Conservation (phyloP, 2,329 filamentous ascomycete species). For the Penicillium fuscoglaucum region DNA sequence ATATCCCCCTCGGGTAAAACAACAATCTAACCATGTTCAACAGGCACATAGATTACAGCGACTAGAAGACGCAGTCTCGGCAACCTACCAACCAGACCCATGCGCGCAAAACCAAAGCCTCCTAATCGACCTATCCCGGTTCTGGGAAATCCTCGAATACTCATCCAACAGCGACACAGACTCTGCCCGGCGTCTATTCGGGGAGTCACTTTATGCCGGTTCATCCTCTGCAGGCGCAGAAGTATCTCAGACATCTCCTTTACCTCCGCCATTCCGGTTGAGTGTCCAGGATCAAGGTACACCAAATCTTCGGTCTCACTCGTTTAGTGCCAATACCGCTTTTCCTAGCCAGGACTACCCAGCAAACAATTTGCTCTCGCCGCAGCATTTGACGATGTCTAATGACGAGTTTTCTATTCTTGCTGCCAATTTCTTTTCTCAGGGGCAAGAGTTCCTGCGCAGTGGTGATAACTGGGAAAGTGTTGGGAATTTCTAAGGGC, state of each 20-base stretch:
- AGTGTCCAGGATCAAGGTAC: constrained; percentile 22
- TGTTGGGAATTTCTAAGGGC: constrained; percentile 34
- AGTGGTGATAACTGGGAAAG: constrained; percentile 41
- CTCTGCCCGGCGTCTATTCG: constrained; percentile 44
- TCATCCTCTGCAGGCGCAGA: constrained; percentile 33
- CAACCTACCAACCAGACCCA: constrained; percentile 43
- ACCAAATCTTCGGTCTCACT: constrained; percentile 19
- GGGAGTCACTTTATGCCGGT: constrained; percentile 40
- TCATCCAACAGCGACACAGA: constrained; percentile 44
- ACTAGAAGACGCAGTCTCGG: constrained; percentile 48
- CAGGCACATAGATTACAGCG: constrained; percentile 47
- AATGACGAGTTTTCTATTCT: constrained; percentile 50
- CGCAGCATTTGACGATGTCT: constrained; percentile 27
- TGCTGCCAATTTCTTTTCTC: constrained; percentile 51
- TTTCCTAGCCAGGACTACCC: constrained; percentile 20
- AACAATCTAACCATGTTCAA: neutral
- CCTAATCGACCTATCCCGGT: constrained; percentile 49
- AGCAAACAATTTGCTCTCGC: constrained; percentile 22
- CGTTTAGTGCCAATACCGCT: constrained; percentile 22
- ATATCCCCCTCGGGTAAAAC: neutral
- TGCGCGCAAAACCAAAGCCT: constrained; percentile 39
- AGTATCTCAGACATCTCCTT: constrained; percentile 45
- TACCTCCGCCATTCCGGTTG: constrained; percentile 47
- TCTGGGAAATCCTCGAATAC: constrained; percentile 53
- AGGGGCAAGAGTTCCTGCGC: constrained; percentile 46